Evolutionary conservation across 768 basidiomycete species (phyloP), one percentile per base, ranked within the genome.

Genomic region (Xerocomellus dryophilus): DNA sequence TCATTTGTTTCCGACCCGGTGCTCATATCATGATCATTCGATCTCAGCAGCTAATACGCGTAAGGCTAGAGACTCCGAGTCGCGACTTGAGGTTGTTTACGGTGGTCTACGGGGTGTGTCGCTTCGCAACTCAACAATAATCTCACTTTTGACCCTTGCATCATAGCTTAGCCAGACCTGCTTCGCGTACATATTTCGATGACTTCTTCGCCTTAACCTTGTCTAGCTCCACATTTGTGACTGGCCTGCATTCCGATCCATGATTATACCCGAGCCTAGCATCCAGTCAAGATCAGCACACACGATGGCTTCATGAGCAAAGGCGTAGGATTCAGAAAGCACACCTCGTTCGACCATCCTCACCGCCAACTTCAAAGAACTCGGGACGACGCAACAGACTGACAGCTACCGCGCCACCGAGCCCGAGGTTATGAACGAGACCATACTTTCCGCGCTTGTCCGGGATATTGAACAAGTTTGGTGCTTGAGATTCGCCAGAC

Each of bases 211-310:
- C 81, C 71, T 85, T 89, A 58, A 89, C 87, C 71, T 85, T 89
- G 65, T 86, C 78, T 7, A 92, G 76, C 48, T 92, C 86, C 1
- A 68, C 71, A 56, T 74, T 71, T 4, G 85, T 84, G 27, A 90
- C 68, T 0, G 79, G 75, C 9, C 80, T 77, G 60, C 81, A 85
- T 62, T 86, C 82, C 56, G 80, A 75, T 3, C 79, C 90, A 60
- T 90, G 88, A 63, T 90, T 88, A 67, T 92, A 92, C 9, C 90
- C 88, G 47, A 93, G 65, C 53, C 90, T 87, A n/a, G 7, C 11
- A 1, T 18, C 31, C 4, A 11, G 40, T 45, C 34, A 34, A 17
- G 9, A 38, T 57, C 23, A 39, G 29, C 34, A 52, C n/a, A 40
- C 5, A 2, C 3, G 7, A 6, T 20, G 5, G 21, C 8, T 23